Evolutionary conservation across 441 rosid species (phyloP).

Genomic region (Erodium texanum): DNA sequence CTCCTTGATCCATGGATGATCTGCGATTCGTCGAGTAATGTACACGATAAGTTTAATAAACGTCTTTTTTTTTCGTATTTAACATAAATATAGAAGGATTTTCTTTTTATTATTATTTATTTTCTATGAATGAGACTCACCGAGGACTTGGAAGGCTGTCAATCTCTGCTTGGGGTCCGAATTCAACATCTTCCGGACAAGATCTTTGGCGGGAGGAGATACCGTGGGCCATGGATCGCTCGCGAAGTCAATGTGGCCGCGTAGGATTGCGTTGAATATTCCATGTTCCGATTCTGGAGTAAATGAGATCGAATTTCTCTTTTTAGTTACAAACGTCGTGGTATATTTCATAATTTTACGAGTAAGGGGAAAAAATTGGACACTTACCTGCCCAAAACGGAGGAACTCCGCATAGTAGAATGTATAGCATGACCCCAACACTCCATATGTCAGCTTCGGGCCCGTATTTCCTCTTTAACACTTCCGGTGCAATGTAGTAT

Average conservation of each 20-base stretch:
- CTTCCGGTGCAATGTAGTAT: constrained; percentile 96
- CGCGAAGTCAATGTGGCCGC: constrained; percentile 75
- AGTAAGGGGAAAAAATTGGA: no score
- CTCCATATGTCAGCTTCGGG: constrained; percentile 95
- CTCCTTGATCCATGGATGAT: constrained; percentile 97
- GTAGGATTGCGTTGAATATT: constrained; percentile 85
- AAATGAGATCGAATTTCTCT: constrained; percentile 11
- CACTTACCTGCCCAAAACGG: constrained; percentile 91
- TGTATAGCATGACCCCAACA: constrained; percentile 89
- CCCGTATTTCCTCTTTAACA: constrained; percentile 69
- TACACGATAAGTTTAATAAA: no score
- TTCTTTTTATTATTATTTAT: no score
- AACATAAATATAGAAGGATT: no score
- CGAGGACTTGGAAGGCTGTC: constrained; percentile 84
- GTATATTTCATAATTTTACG: no score
- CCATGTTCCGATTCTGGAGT: constrained; percentile 86
- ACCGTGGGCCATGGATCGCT: constrained; percentile 93
- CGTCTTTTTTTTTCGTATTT: no score
- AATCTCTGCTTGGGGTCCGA: constrained; percentile 76
- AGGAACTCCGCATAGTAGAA: constrained; percentile 82
- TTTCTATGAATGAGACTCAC: constrained; percentile 30
- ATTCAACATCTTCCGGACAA: constrained; percentile 73
- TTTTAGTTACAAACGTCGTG: neutral
- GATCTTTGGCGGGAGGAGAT: constrained; percentile 74
- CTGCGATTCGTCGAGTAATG: constrained; percentile 27